Base-by-base conservation (phyloP, 1,284 basidiomycete species). In the Pseudozyma pruni region DNA sequence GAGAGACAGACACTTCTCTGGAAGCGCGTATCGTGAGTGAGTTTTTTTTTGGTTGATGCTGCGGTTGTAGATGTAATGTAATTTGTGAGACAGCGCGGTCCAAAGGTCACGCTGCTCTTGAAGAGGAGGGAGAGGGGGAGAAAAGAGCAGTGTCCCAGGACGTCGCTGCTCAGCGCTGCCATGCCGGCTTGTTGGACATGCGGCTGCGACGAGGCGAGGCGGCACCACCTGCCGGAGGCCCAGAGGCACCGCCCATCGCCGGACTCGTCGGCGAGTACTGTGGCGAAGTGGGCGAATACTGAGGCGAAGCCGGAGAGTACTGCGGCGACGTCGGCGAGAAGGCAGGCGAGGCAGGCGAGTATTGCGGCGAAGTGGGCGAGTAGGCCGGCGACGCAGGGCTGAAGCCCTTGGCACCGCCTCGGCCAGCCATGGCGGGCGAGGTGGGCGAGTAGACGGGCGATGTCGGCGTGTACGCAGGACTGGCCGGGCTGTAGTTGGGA, bases 301-400 rank as follows among this genome's bases (percentile, higher is more conserved):
- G 72, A 13, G 83, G 80, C 10, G 80, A 82, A 9, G 82, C 81
- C 9, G 83, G 67, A 55, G 81, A 81, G 60, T 83, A 79, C 37
- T 76, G 69, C 8, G 84, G 84, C 71, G 91, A 93, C 2, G 92
- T 92, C 0, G 93, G 93, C 2, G 92, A 94, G 80, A 92, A 93
- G 16, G 88, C 88, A 7, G 72, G 76, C 39, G 76, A 79, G 9
- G 76, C 75, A 9, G 76, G 76, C 37, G 74, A 76, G 39, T 78
- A 79, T 49, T 70, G 72, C 17, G 78, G 78, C 25, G 78, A 79
- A 1, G 73, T 74, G 10, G 81, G 80, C 31, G 75, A 77, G 54
- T 80, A 83, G 34, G 64, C 54, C 0, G 79, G 79, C 38, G 72
- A 74, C 2, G 74, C 46, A 6, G 71, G 69, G 34, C 59, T 61